These are phyloP conservation scores for Clavariopsis aquatica DNA, from an alignment of 495 filamentous ascomycete species.

Conservation along the genomic window DNA sequence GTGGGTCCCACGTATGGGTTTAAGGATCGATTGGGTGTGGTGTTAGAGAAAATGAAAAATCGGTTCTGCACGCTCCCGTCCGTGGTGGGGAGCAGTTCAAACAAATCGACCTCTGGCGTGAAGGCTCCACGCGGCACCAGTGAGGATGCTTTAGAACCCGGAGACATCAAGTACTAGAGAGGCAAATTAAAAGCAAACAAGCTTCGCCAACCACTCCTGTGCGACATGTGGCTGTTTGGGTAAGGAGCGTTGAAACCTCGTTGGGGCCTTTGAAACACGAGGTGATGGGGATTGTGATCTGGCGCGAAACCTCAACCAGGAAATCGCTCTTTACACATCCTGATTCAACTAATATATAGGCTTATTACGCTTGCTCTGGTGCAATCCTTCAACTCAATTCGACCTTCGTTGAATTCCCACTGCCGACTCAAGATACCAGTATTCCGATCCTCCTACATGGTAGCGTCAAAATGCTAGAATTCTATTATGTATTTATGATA, in stretches of 20 bases:
- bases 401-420: no score
- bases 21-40: neutral
- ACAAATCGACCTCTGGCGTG: neutral
- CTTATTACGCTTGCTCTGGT: no score
- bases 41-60: neutral
- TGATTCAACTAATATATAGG: no score
- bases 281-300: neutral
- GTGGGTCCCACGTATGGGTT: neutral
- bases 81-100: neutral
- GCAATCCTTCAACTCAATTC: no score
- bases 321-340: neutral
- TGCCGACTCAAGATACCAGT: no score
- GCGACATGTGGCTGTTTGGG: neutral
- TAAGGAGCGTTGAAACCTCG: neutral
- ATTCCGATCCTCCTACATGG: no score
- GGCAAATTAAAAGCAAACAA: neutral
- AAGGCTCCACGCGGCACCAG: neutral
- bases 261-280: neutral
- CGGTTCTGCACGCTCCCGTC: neutral
- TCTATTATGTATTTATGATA: no score
- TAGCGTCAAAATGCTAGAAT: no score
- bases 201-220: neutral
- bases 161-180: neutral
- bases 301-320: neutral
- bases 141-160: neutral